Conservation (phyloP, 176 grass and related monocot genomes). For the Ampelocalamus luodianensis region DNA sequence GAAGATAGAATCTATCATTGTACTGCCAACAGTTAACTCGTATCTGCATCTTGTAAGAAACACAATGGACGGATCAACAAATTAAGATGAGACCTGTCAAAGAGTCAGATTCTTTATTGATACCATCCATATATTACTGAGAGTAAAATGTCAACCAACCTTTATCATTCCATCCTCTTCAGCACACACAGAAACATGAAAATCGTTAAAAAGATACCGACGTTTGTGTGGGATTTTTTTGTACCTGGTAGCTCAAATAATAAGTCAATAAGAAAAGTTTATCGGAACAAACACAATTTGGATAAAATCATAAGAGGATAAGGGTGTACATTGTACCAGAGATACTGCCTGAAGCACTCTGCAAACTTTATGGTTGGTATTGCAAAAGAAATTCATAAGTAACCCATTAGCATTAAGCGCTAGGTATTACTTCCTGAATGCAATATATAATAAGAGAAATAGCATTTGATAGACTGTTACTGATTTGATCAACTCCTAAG, state of each 20-base stretch:
- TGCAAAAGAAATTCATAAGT: constrained; percentile 36
- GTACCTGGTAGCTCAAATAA: constrained; percentile 44
- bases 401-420: background rate
- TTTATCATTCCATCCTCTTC: constrained; percentile 57
- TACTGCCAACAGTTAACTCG: constrained; percentile 48
- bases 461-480: background rate
- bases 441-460: background rate
- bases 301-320: constrained; percentile 27
- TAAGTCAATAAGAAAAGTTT: constrained; percentile 7
- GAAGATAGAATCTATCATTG: too few relatives aligned
- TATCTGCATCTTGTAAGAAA: constrained; percentile 51
- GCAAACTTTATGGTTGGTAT: constrained; percentile 36
- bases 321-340: constrained; percentile 40
- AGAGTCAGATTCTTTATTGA: background rate
- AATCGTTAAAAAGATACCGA: constrained; percentile 41
- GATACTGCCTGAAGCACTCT: constrained; percentile 45
- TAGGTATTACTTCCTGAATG: background rate
- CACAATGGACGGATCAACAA: constrained; percentile 26
- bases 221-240: constrained; percentile 8
- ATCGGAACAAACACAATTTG: background rate
- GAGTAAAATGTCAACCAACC: constrained; percentile 47
- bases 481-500: background rate
- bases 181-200: constrained; percentile 40
- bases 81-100: constrained; percentile 18
- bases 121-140: background rate